Percentiles rank a stretch among this genome's conserved stretches.
Conservation (phyloP, 345 rosid genomes). For the Theobroma cacao region DNA sequence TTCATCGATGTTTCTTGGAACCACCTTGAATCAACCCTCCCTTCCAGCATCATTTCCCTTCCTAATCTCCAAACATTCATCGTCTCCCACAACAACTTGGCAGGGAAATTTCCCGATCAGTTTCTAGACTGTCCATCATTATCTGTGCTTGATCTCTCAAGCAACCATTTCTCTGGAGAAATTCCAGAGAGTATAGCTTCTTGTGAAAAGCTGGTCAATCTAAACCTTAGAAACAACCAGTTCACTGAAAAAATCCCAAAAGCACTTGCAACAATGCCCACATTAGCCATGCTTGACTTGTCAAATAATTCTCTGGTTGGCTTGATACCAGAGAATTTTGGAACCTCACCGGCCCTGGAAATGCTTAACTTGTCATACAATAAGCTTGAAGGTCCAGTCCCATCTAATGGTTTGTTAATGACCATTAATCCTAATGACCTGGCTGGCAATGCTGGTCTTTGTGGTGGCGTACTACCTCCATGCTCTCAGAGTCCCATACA, state of each 20-base stretch:
- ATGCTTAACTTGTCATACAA: slow-evolving; percentile 74
- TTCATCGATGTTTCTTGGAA: slow-evolving; percentile 79
- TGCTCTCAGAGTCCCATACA: slow-evolving; percentile 40
- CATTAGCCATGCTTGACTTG: slow-evolving; percentile 71
- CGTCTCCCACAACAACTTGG: slow-evolving; percentile 67
- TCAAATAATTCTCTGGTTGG: slow-evolving; percentile 78
- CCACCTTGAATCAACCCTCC: slow-evolving; percentile 58
- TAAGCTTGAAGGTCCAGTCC: slow-evolving; percentile 69
- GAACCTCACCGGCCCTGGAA: slow-evolving; percentile 76
- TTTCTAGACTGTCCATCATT: slow-evolving; percentile 79
- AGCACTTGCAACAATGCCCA: slow-evolving; percentile 61
- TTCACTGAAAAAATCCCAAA: slow-evolving; percentile 57
- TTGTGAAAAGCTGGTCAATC: slow-evolving; percentile 69
- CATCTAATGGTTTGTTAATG: slow-evolving; percentile 50
- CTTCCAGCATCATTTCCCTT: slow-evolving; percentile 67
- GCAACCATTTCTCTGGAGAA: slow-evolving; percentile 63
- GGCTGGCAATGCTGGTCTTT: slow-evolving; percentile 68
- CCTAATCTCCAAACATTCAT: slow-evolving; percentile 69
- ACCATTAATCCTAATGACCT: slow-evolving; percentile 69
- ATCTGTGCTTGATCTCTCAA: slow-evolving; percentile 72
- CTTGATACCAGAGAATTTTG: slow-evolving; percentile 53
- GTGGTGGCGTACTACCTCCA: slow-evolving; percentile 62
- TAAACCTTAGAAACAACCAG: slow-evolving; percentile 62
- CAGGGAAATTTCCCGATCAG: slow-evolving; percentile 65
- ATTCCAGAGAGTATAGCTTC: slow-evolving; percentile 68